Conservation (phyloP, 148 eudicot genomes). For the Spergularia marina region DNA sequence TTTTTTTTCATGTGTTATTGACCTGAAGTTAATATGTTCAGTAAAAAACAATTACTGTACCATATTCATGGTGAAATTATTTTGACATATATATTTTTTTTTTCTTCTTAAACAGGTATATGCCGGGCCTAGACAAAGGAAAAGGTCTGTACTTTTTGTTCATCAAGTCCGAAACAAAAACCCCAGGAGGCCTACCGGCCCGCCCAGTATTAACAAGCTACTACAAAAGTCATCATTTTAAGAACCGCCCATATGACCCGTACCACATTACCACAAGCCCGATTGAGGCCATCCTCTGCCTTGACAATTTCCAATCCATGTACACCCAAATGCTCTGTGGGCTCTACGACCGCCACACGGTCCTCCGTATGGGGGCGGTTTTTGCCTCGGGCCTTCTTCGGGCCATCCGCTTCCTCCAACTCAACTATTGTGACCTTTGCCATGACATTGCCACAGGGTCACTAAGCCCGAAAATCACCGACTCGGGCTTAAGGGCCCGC, state of each 20-base stretch:
- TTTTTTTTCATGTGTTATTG: too few species aligned
- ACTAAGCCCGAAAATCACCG: conserved; percentile 41
- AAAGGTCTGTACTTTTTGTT: conserved; percentile 66
- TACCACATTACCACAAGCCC: conserved; percentile 74
- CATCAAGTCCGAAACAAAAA: conserved; percentile 66
- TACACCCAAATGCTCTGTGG: conserved; percentile 88
- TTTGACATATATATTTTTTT: too few species aligned
- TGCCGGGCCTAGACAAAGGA: conserved; percentile 66
- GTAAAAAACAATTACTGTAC: too few species aligned
- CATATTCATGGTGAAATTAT: too few species aligned
- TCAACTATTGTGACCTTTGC: conserved; percentile 49
- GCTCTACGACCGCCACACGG: conserved; percentile 49
- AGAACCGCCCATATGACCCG: conserved; percentile 56
- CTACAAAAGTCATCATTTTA: conserved; percentile 69
- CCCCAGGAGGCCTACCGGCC: conserved; percentile 72
- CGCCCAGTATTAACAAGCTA: conserved; percentile 78
- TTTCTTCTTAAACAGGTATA: conserved; percentile 40
- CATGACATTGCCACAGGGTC: conserved; percentile 47
- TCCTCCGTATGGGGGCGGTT: conserved; percentile 67
- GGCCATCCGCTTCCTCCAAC: conserved; percentile 68
- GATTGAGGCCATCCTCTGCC: conserved; percentile 60
- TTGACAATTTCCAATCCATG: conserved; percentile 82
- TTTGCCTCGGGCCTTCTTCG: conserved; percentile 85
- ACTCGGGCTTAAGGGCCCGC: conserved; percentile 40
- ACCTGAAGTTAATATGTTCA: too few species aligned